Evolutionary conservation across 176 grass and related monocot genomes (phyloP).

Genomic region (Coix lacrymajobi): DNA sequence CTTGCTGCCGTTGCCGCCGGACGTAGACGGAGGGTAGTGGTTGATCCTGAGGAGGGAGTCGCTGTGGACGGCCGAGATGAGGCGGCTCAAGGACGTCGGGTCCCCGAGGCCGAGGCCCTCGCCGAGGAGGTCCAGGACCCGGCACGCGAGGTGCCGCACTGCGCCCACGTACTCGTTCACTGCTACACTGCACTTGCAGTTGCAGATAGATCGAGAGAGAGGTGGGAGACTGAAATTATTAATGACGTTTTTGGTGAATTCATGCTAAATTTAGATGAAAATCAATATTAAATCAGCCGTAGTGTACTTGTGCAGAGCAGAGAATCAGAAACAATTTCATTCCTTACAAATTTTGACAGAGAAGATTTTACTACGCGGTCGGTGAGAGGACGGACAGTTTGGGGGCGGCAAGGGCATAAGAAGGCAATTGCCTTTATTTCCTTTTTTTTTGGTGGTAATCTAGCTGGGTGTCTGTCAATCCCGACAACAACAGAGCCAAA

Average conservation of each 20-base stretch:
- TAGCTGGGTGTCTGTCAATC: not conserved
- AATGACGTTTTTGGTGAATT: not conserved
- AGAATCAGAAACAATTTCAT: not conserved
- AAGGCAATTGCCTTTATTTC: no score
- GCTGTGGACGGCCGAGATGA: conserved; percentile 51
- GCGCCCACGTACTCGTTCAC: conserved; percentile 76
- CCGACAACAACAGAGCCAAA: not conserved
- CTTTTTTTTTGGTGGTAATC: not conserved
- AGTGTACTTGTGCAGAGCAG: not conserved
- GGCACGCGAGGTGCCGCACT: conserved; percentile 56
- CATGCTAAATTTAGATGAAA: not conserved
- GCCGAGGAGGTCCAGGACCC: conserved; percentile 65
- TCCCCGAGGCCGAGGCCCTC: conserved; percentile 70
- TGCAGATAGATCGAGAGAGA: not conserved
- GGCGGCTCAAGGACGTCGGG: conserved; percentile 34
- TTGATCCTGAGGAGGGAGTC: conserved; percentile 91
- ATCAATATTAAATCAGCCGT: not conserved
- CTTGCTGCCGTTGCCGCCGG: not conserved
- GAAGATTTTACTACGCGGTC: not conserved
- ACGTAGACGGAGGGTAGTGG: conserved; percentile 51
- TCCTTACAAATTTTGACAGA: not conserved
- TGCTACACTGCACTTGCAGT: conserved; percentile 35
- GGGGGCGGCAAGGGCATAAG: no score
- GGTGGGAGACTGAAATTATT: no score
- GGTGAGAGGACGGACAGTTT: not conserved